phyloP scores from a whole-genome alignment of 2,329 filamentous ascomycete species.

The Epichloe gansuensis region DNA sequence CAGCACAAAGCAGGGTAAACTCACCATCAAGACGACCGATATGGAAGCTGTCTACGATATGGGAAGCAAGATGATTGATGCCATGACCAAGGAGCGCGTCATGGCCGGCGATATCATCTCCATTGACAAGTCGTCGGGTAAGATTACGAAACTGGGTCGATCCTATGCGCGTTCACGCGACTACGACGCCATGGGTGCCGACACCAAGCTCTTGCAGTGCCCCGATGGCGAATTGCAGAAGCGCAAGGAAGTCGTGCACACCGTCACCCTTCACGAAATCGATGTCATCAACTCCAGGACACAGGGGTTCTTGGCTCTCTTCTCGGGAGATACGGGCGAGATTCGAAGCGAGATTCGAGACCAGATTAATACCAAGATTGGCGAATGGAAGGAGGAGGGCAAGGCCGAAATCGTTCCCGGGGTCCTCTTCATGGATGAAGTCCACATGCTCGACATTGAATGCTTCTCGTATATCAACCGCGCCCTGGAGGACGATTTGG shows the following conservation, averaged over 20 bases:
- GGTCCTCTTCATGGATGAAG: constrained; percentile 95
- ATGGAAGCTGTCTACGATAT: constrained; percentile 99
- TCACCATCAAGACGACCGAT: constrained; percentile 98
- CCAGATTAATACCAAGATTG: constrained; percentile 98
- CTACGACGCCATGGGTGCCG: constrained; percentile 97
- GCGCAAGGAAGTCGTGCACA: constrained; percentile 93
- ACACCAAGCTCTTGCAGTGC: constrained; percentile 96
- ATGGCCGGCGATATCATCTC: constrained; percentile 98
- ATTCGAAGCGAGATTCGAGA: constrained; percentile 94
- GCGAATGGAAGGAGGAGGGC: constrained; percentile 98
- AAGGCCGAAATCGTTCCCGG: constrained; percentile 97
- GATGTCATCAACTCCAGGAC: constrained; percentile 98
- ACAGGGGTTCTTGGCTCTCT: constrained; percentile 94
- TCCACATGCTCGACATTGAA: constrained; percentile 99
- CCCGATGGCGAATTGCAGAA: constrained; percentile 96
- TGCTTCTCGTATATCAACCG: constrained; percentile 99
- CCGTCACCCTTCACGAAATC: constrained; percentile 93
- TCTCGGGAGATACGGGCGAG: constrained; percentile 95
- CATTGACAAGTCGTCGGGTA: constrained; percentile 95
- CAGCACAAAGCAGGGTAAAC: constrained; percentile 93
- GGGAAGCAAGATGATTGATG: constrained; percentile 99
- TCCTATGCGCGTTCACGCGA: constrained; percentile 91
- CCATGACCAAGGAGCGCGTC: constrained; percentile 98
- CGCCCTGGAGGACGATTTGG: constrained; percentile 84
- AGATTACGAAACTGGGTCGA: constrained; percentile 92